Percentiles rank a stretch among this genome's conserved stretches.
Conservation (phyloP, 2,329 filamentous ascomycete genomes). For the Colletotrichum sp. region DNA sequence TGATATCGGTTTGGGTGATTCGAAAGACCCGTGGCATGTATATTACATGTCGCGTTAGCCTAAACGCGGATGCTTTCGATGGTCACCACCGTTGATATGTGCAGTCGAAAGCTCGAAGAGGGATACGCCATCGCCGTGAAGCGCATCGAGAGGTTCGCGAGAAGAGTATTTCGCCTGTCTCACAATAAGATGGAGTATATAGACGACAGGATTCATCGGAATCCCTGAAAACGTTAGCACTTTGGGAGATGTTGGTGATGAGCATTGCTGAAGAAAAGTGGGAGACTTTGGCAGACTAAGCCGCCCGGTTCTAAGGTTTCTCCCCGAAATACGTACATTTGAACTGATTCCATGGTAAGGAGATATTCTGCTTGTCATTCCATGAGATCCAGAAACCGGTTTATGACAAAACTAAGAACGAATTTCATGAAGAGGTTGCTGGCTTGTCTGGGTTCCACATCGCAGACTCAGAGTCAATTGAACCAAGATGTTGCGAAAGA, state of each 20-base stretch:
- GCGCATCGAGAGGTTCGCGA: neutral
- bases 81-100: neutral
- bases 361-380: neutral
- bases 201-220: neutral
- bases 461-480: neutral
- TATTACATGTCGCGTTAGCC: neutral
- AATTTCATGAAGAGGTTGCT: neutral
- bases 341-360: neutral
- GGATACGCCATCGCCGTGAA: neutral
- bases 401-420: neutral
- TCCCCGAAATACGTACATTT: neutral
- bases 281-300: neutral
- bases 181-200: neutral
- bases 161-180: accelerated
- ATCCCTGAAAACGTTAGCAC: neutral
- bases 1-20: neutral
- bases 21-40: neutral
- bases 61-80: neutral
- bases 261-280: neutral
- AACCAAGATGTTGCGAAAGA: neutral
- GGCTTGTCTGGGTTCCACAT: neutral
- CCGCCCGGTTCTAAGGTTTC: neutral
- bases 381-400: neutral
- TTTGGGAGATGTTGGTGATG: neutral
- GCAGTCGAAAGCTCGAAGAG: neutral